Percentiles rank a stretch among this genome's conserved stretches.
phyloP scores from a whole-genome alignment of 2,329 filamentous ascomycete species.

The Aureobasidium sp. region DNA sequence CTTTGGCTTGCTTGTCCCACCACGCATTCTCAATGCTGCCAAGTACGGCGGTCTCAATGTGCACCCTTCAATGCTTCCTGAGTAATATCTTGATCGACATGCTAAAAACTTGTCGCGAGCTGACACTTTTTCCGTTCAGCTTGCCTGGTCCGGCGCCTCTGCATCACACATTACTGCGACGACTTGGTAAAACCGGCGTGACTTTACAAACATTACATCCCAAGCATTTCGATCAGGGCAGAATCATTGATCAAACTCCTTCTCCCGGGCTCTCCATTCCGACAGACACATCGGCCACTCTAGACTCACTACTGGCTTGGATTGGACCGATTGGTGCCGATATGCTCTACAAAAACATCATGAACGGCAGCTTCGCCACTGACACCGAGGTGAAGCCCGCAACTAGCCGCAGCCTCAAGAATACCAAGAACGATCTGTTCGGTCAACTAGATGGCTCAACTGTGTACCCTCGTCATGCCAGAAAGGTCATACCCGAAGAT shows the following conservation, averaged over 20 bases:
- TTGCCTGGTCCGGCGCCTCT: slow-evolving; percentile 81
- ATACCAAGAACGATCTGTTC: slow-evolving; percentile 21
- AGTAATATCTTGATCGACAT: slow-evolving; percentile 44
- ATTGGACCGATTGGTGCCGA: slow-evolving; percentile 60
- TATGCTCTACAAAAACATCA: slow-evolving; percentile 63
- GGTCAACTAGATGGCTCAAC: slow-evolving; percentile 11
- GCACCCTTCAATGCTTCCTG: slow-evolving; percentile 83
- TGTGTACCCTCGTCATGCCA: slow-evolving; percentile 48
- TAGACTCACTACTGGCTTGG: slow-evolving; percentile 44
- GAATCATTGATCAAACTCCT: slow-evolving; percentile 60
- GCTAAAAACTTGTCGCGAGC: slow-evolving; percentile 6
- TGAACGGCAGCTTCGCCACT: slow-evolving; percentile 53
- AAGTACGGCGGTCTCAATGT: slow-evolving; percentile 87
- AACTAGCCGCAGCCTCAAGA: slow-evolving; percentile 17
- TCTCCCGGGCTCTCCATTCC: slow-evolving; percentile 48
- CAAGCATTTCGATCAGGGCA: slow-evolving; percentile 68
- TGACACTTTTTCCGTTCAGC: slow-evolving; percentile 36
- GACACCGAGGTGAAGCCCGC: slow-evolving; percentile 45
- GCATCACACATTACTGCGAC: slow-evolving; percentile 69
- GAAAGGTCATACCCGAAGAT: slow-evolving; percentile 64
- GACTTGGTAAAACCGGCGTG: slow-evolving; percentile 59
- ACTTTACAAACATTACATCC: slow-evolving; percentile 82
- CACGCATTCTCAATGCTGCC: slow-evolving; percentile 61
- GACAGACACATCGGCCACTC: slow-evolving; percentile 35
- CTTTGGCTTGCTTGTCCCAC: slow-evolving; percentile 84